phyloP scores from a whole-genome alignment of 2,329 filamentous ascomycete species.

The Ascosphaera apis region DNA sequence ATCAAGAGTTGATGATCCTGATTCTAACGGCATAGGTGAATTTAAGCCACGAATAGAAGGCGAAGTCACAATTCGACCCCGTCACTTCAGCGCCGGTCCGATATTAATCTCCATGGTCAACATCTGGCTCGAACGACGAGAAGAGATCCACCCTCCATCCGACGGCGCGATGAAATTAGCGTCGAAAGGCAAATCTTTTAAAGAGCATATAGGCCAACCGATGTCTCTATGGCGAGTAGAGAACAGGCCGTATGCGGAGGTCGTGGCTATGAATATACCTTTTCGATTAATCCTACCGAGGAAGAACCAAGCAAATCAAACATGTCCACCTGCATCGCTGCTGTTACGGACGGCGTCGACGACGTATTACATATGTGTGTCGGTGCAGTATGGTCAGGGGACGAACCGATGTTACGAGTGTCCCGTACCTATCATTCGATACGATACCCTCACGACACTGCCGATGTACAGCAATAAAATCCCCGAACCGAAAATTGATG shows the following conservation, averaged over 20 bases:
- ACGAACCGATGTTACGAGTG: slow-evolving; percentile 81
- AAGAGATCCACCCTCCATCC: slow-evolving; percentile 89
- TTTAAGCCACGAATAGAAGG: slow-evolving; percentile 81
- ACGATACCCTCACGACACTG: slow-evolving; percentile 93
- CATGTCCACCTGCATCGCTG: slow-evolving; percentile 75
- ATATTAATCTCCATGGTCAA: slow-evolving; percentile 80
- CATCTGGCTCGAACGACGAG: slow-evolving; percentile 77
- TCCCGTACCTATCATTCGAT: slow-evolving; percentile 72
- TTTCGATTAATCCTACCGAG: slow-evolving; percentile 94
- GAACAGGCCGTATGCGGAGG: slow-evolving; percentile 64
- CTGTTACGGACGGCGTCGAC: slow-evolving; percentile 90
- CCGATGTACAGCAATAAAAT: slow-evolving; percentile 98
- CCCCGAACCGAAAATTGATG: slow-evolving; percentile 60
- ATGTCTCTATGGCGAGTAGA: slow-evolving; percentile 68
- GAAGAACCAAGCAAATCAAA: slow-evolving; percentile 70
- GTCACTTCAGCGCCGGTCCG: slow-evolving; percentile 17
- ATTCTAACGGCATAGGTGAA: slow-evolving; percentile 5
- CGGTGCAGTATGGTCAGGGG: slow-evolving; percentile 70
- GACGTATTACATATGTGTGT: slow-evolving; percentile 89
- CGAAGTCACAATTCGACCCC: slow-evolving; percentile 82
- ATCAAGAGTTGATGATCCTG: neutral
- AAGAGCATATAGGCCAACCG: slow-evolving; percentile 80
- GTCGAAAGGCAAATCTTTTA: slow-evolving; percentile 41
- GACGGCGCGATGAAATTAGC: slow-evolving; percentile 72
- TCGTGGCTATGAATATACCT: slow-evolving; percentile 88